Percentiles rank a stretch among this genome's conserved stretches.
phyloP scores from a whole-genome alignment of 768 basidiomycete genomes.

The Gymnopilus dilepis region DNA sequence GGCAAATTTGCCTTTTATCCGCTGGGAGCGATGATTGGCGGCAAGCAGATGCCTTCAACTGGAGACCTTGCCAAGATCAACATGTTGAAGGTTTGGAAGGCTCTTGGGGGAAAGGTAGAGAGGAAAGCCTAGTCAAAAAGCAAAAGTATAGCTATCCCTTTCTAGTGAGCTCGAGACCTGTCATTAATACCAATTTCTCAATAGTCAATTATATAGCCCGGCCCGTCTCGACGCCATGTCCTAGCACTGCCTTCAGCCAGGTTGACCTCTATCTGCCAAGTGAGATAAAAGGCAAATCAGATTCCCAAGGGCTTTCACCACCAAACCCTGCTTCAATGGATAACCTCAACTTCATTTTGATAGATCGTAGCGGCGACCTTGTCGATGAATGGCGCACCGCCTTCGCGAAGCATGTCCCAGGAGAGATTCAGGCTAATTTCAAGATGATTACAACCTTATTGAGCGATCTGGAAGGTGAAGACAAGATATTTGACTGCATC shows the following conservation, averaged over 20 bases:
- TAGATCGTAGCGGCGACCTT: slow-evolving; percentile 20
- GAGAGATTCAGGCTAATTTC: slow-evolving; percentile 15
- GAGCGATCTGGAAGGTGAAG: slow-evolving; percentile 1
- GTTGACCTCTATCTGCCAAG: too few species aligned
- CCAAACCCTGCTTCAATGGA: slow-evolving; percentile 9
- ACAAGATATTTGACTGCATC: slow-evolving; percentile 26
- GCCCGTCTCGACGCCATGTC: not conserved
- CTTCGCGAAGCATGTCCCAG: slow-evolving; percentile 15
- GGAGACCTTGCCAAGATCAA: slow-evolving; percentile 12
- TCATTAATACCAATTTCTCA: not conserved
- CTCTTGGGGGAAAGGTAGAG: slow-evolving; percentile 11
- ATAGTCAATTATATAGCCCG: not conserved
- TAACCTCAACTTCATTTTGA: slow-evolving; percentile 20
- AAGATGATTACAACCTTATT: slow-evolving; percentile 12
- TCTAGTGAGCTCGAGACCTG: not conserved
- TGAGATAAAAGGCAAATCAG: not conserved
- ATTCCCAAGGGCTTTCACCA: too few species aligned
- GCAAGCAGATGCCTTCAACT: slow-evolving; percentile 4
- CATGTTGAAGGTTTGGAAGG: slow-evolving; percentile 16
- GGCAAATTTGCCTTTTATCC: slow-evolving; percentile 18
- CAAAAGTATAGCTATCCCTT: not conserved
- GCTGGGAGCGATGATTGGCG: slow-evolving; percentile 6
- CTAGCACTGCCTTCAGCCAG: too few species aligned
- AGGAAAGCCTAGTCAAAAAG: not conserved
- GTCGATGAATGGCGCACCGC: slow-evolving; percentile 22